Conservation (phyloP, 192 early-diverging fungal species). For the Coemansia biformis region DNA sequence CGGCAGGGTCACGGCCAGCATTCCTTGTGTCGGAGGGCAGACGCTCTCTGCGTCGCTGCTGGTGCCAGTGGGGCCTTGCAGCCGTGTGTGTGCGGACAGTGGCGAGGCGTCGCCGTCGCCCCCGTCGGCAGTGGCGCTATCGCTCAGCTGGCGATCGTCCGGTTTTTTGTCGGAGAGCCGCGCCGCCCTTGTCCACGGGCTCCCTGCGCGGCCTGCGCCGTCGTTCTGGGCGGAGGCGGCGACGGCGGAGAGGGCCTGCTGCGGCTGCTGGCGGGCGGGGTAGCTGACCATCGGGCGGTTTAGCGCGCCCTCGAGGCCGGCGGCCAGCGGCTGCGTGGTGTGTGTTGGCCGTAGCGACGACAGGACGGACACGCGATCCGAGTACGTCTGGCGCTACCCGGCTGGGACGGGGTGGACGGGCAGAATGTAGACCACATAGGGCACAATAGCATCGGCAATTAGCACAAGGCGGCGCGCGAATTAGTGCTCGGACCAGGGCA, state of each 20-base stretch:
- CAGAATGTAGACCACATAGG: too few species aligned
- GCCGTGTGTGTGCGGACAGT: slow-evolving; percentile 3
- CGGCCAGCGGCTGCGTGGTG: too few species aligned
- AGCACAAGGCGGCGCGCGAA: too few species aligned
- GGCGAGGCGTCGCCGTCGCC: slow-evolving; percentile 6
- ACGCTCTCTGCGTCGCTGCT: too few species aligned
- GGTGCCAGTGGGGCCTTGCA: background rate
- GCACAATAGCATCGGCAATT: too few species aligned
- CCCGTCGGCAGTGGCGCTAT: background rate
- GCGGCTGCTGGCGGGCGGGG: background rate
- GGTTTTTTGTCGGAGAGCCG: background rate
- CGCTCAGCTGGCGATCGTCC: background rate
- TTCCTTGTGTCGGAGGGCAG: background rate
- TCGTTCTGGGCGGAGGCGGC: too few species aligned
- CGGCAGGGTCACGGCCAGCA: slow-evolving; percentile 9
- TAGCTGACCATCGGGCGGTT: too few species aligned
- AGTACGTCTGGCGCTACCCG: slow-evolving; percentile 51
- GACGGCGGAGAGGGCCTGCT: too few species aligned
- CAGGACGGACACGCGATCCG: slow-evolving; percentile 46
- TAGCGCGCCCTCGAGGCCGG: too few species aligned
- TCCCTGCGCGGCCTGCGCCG: background rate
- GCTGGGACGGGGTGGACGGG: too few species aligned
- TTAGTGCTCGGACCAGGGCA: too few species aligned
- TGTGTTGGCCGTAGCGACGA: slow-evolving; percentile 29
- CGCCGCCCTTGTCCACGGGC: background rate